Percentiles rank a stretch among this genome's conserved stretches.
These are phyloP conservation scores for Berkeleyomyces basicola DNA, from an alignment of 2,329 filamentous ascomycete species.

Conservation along the genomic window DNA sequence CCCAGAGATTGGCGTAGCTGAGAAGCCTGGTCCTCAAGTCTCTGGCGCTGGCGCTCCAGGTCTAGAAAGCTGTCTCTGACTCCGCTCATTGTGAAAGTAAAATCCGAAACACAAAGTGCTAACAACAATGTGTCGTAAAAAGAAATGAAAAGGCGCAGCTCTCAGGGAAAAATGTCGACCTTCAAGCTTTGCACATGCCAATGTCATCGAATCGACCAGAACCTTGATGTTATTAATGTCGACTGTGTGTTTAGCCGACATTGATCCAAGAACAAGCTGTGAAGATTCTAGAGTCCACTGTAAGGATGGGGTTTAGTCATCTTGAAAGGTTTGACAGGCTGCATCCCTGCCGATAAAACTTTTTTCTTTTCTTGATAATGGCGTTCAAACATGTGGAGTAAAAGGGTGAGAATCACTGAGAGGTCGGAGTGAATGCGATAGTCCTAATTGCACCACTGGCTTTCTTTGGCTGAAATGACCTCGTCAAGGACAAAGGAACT, in stretches of 20 bases:
- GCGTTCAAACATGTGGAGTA: too few species aligned
- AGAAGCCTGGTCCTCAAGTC: conserved; percentile 56
- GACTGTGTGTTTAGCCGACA: neutral
- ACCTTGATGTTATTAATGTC: neutral
- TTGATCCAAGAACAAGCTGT: neutral
- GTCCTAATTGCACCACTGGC: too few species aligned
- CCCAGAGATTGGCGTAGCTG: conserved; percentile 58
- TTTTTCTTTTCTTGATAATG: neutral
- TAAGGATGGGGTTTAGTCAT: neutral
- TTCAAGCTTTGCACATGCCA: conserved; percentile 1
- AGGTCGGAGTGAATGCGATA: too few species aligned
- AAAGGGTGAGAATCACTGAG: too few species aligned
- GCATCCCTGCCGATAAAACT: neutral
- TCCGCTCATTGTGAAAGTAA: conserved; percentile 23
- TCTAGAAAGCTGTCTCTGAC: conserved; percentile 40
- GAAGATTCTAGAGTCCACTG: neutral
- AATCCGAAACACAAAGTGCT: neutral
- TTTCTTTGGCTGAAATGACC: too few species aligned
- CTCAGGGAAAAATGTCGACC: neutral
- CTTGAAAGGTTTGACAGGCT: neutral
- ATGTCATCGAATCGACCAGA: neutral
- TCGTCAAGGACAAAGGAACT: too few species aligned
- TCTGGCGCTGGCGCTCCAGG: conserved; percentile 57
- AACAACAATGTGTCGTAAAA: too few species aligned
- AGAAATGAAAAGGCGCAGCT: too few species aligned